Conservation (phyloP, 306 rosid species). For the Rosa persica region DNA sequence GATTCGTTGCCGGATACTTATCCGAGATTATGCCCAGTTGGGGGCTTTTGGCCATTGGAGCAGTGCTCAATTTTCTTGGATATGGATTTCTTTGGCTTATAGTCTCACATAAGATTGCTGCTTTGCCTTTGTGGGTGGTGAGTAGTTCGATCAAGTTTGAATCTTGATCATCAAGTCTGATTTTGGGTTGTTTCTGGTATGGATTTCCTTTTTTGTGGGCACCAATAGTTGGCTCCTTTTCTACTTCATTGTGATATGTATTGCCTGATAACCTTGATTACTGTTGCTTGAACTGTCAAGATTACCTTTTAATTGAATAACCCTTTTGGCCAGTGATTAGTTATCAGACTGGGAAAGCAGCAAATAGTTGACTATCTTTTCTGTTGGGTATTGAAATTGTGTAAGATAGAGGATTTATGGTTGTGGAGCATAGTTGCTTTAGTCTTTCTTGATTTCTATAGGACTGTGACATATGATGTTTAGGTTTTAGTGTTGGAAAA, state of each 20-base stretch:
- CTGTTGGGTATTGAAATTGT: background rate
- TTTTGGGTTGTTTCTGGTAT: constrained; percentile 3
- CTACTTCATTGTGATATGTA: background rate
- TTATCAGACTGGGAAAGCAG: background rate
- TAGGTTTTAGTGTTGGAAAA: background rate
- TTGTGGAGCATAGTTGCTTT: background rate
- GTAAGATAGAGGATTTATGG: background rate
- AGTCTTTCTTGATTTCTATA: background rate
- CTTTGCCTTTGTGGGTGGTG: constrained; percentile 84
- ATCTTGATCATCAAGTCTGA: constrained; percentile 10
- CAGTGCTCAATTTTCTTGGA: constrained; percentile 59
- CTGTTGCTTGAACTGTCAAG: background rate
- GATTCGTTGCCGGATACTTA: constrained; percentile 64
- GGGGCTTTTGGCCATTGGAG: constrained; percentile 65
- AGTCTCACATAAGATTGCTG: constrained; percentile 50
- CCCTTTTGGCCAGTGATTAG: background rate
- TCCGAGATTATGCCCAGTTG: constrained; percentile 73
- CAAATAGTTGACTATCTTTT: background rate
- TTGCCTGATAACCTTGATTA: background rate
- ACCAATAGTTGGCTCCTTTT: background rate
- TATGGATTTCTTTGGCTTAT: constrained; percentile 84
- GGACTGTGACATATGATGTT: background rate
- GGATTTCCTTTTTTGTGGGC: background rate
- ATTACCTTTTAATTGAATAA: background rate
- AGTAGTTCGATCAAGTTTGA: constrained; percentile 33